These are phyloP conservation scores for Pulicaria dysenterica DNA, from an alignment of 129 eudicot species.

Conservation along the genomic window DNA sequence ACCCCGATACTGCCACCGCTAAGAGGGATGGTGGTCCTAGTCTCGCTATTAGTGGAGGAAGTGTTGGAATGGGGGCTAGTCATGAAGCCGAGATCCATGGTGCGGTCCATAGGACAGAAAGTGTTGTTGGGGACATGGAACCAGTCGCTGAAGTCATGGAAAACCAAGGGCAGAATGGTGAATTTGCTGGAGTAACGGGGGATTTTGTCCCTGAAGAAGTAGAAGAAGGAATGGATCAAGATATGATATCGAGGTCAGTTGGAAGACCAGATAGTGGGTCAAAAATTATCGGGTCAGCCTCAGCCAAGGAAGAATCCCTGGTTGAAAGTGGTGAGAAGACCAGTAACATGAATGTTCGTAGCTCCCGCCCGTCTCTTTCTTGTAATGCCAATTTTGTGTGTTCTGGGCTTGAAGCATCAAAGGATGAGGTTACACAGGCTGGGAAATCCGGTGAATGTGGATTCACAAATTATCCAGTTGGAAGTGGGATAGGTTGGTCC, in stretches of 20 bases:
- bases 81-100: conserved; percentile 99
- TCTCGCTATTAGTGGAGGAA: conserved; percentile 81
- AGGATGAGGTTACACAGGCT: conserved; percentile 85
- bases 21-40: conserved; percentile 72
- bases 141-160: conserved; percentile 80
- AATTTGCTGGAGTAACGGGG: no score
- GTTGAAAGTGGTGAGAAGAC: conserved; percentile 87
- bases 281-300: conserved; percentile 70
- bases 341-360: conserved; percentile 53
- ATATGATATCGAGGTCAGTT: conserved; percentile 39
- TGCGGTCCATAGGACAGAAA: conserved; percentile 61
- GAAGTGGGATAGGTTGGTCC: conserved; percentile 58
- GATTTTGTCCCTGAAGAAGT: conserved; percentile 74
- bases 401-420: conserved; percentile 77
- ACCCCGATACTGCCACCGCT: conserved; percentile 56
- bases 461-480: conserved; percentile 40
- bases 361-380: conserved; percentile 73
- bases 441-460: conserved; percentile 70
- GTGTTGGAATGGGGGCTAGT: conserved; percentile 93
- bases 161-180: conserved; percentile 83
- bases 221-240: conserved; percentile 72
- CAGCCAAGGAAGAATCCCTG: conserved; percentile 80
- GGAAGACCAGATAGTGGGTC: conserved; percentile 88
- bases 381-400: conserved; percentile 89
- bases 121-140: conserved; percentile 81